Evolutionary conservation across 2,329 filamentous ascomycete species (phyloP).

Genomic region (Trichophyton rubrum): DNA sequence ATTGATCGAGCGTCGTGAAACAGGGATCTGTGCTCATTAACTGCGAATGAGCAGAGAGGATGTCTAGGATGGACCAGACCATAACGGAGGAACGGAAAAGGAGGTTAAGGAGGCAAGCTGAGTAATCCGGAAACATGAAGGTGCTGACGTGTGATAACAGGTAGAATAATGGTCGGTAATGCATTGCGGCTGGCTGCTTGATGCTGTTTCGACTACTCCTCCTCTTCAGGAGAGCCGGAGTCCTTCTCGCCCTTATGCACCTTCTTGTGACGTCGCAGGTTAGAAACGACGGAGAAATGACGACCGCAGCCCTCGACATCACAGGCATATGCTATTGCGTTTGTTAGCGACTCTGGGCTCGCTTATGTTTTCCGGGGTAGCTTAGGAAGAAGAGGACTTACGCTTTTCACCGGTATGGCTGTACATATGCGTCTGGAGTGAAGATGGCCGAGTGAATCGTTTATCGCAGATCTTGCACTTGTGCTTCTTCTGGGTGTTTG

Average conservation of each 20-base stretch:
- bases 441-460: constrained; percentile 87
- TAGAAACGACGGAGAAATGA: constrained; percentile 95
- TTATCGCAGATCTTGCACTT: constrained; percentile 99
- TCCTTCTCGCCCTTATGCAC: constrained; percentile 64
- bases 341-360: too few relatives aligned
- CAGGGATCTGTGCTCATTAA: constrained; percentile 6
- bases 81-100: too few relatives aligned
- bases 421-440: constrained; percentile 95
- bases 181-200: too few relatives aligned
- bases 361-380: constrained; percentile 7
- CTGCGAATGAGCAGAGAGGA: too few relatives aligned
- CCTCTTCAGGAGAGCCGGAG: constrained; percentile 28
- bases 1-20: constrained; percentile 5
- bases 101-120: not conserved
- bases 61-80: not conserved
- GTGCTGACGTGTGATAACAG: not conserved
- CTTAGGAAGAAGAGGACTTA: constrained; percentile 44
- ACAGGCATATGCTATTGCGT: constrained; percentile 65
- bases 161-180: too few relatives aligned
- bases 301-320: constrained; percentile 90
- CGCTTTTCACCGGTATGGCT: constrained; percentile 97
- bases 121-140: not conserved
- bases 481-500: constrained; percentile 96
- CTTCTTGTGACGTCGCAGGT: constrained; percentile 85
- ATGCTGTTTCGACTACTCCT: constrained; percentile 21